These are phyloP conservation scores for Geosmithia flava DNA, from an alignment of 2,329 filamentous ascomycete genomes.

Conservation along the genomic window DNA sequence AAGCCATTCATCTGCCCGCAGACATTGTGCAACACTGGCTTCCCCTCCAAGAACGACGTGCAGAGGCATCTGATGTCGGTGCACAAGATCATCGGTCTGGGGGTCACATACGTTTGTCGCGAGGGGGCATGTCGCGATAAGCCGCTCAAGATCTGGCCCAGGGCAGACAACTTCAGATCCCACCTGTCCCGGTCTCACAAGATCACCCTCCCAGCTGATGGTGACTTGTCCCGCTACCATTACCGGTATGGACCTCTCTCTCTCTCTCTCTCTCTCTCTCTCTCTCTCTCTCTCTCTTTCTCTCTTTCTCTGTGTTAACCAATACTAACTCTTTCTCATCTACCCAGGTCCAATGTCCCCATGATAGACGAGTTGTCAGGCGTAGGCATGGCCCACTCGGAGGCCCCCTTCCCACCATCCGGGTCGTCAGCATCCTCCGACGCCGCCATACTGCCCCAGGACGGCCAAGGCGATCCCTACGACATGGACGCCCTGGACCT, in stretches of 20 bases:
- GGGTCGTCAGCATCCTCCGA: neutral
- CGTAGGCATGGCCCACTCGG: neutral
- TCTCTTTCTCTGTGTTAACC: neutral
- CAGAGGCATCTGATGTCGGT: slow-evolving; percentile 66
- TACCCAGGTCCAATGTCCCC: neutral
- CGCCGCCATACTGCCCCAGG: neutral
- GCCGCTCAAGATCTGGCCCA: slow-evolving; percentile 56
- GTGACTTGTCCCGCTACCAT: slow-evolving; percentile 23
- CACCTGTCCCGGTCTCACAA: slow-evolving; percentile 62
- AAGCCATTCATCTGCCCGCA: slow-evolving; percentile 54
- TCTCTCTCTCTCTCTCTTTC: neutral
- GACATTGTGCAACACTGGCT: slow-evolving; percentile 50
- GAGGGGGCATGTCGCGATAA: slow-evolving; percentile 11
- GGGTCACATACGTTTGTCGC: slow-evolving; percentile 11
- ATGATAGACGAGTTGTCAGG: neutral
- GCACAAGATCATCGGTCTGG: slow-evolving; percentile 29
- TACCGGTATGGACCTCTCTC: slow-evolving; percentile 6
- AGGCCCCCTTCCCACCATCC: neutral
- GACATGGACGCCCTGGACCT: neutral
- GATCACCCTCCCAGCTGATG: slow-evolving; percentile 18
- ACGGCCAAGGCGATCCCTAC: neutral
- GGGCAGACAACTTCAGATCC: slow-evolving; percentile 76
- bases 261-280: too few relatives aligned
- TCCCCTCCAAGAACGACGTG: slow-evolving; percentile 71
- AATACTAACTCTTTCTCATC: neutral